Evolutionary conservation across 805 yeast genomes (phyloP), one percentile per base, ranked within the genome.

Genomic region (Wickerhamiella musiphila): DNA sequence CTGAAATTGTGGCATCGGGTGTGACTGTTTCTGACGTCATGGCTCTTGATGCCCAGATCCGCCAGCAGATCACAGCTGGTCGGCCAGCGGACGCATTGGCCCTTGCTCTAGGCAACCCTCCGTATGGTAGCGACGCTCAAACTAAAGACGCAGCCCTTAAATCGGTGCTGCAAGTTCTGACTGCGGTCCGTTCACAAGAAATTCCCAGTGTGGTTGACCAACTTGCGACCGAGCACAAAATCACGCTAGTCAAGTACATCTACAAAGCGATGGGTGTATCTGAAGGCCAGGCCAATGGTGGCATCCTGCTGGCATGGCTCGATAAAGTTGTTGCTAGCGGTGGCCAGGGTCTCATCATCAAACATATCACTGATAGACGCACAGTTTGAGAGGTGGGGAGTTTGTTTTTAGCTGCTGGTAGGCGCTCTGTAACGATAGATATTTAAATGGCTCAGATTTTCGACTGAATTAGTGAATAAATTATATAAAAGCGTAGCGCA

Each of bases 311-410:
- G 45, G 70, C 76, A 20, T 90, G 98, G 98, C 81, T 76, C 51
- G 95, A 86, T 44, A 83, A 82, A 56, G 69, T 86, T 13, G 73
- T 81, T 23, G 92, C 77, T 39, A 58, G 68, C 14, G 70, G 84
- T 11, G 96, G 96, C 13, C 73, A 77, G 49, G 94, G 93, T 9
- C 78, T 93, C 26, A 74, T 90, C 44, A 78, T 78, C 31, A 71
- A 94, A 45, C 83, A 72, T 54, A 64, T 83, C 55, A 69, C 82
- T 26, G 96, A 86, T 56, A 70, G 93, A 58, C 68, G 90, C 51
- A 68, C 81, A 4, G 75, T 81, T 21, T 79, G n/a, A n/a, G n/a
- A 54, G 51, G 23, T 16, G n/a, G n/a, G n/a, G n/a, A n/a, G n/a
- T n/a, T n/a, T n/a, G n/a, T n/a, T n/a, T n/a, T n/a, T 13, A 10